Evolutionary conservation across 257 asterid species (phyloP).

Genomic region (Gentiana straminea): DNA sequence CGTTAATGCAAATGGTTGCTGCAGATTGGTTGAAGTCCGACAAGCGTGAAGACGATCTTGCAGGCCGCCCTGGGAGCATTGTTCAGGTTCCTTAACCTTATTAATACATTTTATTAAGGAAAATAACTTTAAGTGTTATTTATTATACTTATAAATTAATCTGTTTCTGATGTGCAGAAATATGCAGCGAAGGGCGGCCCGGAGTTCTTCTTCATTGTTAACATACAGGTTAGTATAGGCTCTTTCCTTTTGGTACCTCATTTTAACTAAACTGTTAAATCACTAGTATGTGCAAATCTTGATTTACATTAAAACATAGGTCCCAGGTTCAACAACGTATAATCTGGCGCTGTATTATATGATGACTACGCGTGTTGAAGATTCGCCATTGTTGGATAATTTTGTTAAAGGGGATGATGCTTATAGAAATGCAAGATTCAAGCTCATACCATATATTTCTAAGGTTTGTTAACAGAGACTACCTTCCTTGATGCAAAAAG

Average conservation of each 20-base stretch:
- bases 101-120: too few species aligned
- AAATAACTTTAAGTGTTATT: too few species aligned
- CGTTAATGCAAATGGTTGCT: conserved; percentile 95
- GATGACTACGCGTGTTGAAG: conserved; percentile 83
- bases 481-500: too few species aligned
- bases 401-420: conserved; percentile 92
- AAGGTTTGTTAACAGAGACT: conserved; percentile 35
- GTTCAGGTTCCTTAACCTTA: conserved; percentile 54
- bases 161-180: conserved; percentile 26
- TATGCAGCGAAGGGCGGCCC: conserved; percentile 90
- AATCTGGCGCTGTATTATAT: conserved; percentile 83
- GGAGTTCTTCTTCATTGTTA: conserved; percentile 83
- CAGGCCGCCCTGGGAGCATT: conserved; percentile 80
- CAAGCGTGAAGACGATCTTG: conserved; percentile 96
- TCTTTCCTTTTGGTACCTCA: conserved; percentile 5
- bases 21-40: conserved; percentile 99
- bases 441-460: conserved; percentile 96
- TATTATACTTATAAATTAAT: too few species aligned
- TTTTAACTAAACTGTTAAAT: conserved; percentile 4
- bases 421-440: conserved; percentile 91
- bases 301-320: conserved; percentile 23
- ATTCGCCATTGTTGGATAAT: conserved; percentile 80
- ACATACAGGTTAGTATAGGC: conserved; percentile 63
- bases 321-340: conserved; percentile 90
- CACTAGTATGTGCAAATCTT: neutral